Evolutionary conservation across 2,329 filamentous ascomycete genomes (phyloP).

Genomic region (Curvularia lunata): DNA sequence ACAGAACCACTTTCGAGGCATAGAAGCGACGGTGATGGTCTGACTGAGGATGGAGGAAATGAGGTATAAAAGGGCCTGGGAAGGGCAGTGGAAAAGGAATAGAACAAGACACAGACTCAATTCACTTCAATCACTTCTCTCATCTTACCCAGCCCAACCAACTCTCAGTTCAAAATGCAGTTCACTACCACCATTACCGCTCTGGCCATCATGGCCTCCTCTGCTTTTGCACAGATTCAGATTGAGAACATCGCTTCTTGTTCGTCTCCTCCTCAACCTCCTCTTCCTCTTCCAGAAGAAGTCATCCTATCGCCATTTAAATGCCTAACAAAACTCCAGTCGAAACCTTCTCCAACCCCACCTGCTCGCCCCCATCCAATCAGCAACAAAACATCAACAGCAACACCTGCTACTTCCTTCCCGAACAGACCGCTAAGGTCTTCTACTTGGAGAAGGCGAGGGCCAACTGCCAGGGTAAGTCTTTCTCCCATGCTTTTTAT

Average conservation of each 20-base stretch:
- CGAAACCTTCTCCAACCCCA: constrained; percentile 5
- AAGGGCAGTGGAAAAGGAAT: neutral
- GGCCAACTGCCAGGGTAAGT: constrained; percentile 11
- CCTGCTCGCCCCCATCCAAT: neutral
- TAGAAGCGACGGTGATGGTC: neutral
- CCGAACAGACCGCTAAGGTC: constrained; percentile 7
- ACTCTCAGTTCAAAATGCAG: constrained; percentile 5
- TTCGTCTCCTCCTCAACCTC: neutral
- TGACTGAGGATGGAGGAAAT: neutral
- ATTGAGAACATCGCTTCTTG: constrained; percentile 14
- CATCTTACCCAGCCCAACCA: neutral
- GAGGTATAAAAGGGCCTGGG: constrained; percentile 2
- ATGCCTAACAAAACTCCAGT: neutral
- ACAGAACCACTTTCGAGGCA: neutral
- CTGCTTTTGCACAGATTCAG: constrained; percentile 7
- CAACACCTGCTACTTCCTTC: constrained; percentile 8
- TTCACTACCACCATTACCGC: constrained; percentile 10
- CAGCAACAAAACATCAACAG: constrained; percentile 15
- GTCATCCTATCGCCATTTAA: neutral
- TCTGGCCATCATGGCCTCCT: constrained; percentile 10
- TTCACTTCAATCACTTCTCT: neutral
- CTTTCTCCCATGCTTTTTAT: neutral
- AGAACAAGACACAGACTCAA: neutral
- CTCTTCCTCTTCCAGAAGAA: neutral
- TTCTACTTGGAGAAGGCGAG: constrained; percentile 12